A percentile compares a stretch with the other conserved stretches of the same genome.
Evolutionary conservation across 768 basidiomycete species (phyloP).

Genomic region (Serpula lacrymans): DNA sequence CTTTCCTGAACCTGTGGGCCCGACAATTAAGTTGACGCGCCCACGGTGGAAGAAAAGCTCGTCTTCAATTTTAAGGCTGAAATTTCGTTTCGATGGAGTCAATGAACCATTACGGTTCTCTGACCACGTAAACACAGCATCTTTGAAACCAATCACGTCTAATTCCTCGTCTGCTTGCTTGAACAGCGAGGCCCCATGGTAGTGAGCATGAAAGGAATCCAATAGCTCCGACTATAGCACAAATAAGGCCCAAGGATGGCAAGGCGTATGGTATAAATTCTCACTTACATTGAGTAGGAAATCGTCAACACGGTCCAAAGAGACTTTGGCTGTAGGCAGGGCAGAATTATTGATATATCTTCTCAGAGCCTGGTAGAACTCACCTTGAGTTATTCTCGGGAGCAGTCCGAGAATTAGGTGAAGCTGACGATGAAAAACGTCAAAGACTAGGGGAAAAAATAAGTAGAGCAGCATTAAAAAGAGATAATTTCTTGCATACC

Average conservation of each 20-base stretch:
- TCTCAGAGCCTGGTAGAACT: slow-evolving; percentile 22
- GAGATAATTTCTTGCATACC: slow-evolving; percentile 10
- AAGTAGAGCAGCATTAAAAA: neutral
- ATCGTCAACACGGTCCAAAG: slow-evolving; percentile 53
- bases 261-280: too few relatives aligned
- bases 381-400: slow-evolving; percentile 23
- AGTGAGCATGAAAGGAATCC: neutral
- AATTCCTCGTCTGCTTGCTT: slow-evolving; percentile 9
- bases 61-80: slow-evolving; percentile 48
- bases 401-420: slow-evolving; percentile 30
- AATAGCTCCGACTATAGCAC: too few relatives aligned
- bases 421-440: slow-evolving; percentile 53
- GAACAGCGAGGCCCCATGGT: neutral
- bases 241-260: too few relatives aligned
- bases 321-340: slow-evolving; percentile 49
- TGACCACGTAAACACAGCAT: slow-evolving; percentile 56
- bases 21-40: slow-evolving; percentile 54
- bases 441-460: slow-evolving; percentile 43
- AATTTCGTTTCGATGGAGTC: slow-evolving; percentile 34
- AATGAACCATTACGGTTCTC: slow-evolving; percentile 5
- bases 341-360: slow-evolving; percentile 4
- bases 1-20: slow-evolving; percentile 60
- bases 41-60: slow-evolving; percentile 53
- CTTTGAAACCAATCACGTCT: slow-evolving; percentile 46
- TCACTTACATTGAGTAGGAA: slow-evolving; percentile 38